These are phyloP conservation scores for Xylaria sp. DNA, from an alignment of 2,329 filamentous ascomycete species.

Conservation along the genomic window DNA sequence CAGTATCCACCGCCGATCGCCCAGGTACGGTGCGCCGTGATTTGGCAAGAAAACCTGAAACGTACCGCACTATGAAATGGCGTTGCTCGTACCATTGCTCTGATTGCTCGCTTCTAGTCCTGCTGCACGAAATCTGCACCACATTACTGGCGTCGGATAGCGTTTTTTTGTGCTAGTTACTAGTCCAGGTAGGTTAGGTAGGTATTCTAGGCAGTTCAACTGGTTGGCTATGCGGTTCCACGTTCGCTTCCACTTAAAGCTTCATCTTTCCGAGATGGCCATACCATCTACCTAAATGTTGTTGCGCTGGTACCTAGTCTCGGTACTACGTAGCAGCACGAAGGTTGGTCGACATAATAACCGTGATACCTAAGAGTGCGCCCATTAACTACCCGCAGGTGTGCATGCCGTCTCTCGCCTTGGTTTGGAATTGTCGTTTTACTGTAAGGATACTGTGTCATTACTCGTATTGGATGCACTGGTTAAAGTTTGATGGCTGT, in stretches of 20 bases:
- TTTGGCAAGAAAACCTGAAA: conserved; percentile 35
- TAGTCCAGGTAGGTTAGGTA: not conserved
- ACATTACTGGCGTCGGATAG: conserved; percentile 37
- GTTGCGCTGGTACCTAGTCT: too few species aligned
- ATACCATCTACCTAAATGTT: too few species aligned
- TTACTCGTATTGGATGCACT: conserved; percentile 34
- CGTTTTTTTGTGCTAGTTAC: conserved; percentile 10
- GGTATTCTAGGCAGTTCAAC: not conserved
- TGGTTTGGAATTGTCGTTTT: not conserved
- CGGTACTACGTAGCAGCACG: not conserved
- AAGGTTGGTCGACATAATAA: not conserved
- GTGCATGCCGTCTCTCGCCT: not conserved
- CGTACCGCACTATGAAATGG: conserved; percentile 21
- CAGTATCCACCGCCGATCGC: conserved; percentile 24
- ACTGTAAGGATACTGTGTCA: conserved; percentile 20
- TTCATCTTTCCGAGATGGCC: conserved; percentile 3
- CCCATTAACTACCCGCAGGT: too few species aligned
- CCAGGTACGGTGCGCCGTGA: conserved; percentile 32
- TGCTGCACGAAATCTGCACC: conserved; percentile 35
- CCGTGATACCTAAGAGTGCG: too few species aligned
- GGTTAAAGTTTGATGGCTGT: conserved; percentile 17
- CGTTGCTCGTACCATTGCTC: conserved; percentile 31
- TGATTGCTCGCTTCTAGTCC: conserved; percentile 29
- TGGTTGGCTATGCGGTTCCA: not conserved
- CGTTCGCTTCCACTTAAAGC: not conserved